A percentile compares a stretch with the other conserved stretches of the same genome.
phyloP scores from a whole-genome alignment of 257 asterid genomes.

The Petrea volubilis region DNA sequence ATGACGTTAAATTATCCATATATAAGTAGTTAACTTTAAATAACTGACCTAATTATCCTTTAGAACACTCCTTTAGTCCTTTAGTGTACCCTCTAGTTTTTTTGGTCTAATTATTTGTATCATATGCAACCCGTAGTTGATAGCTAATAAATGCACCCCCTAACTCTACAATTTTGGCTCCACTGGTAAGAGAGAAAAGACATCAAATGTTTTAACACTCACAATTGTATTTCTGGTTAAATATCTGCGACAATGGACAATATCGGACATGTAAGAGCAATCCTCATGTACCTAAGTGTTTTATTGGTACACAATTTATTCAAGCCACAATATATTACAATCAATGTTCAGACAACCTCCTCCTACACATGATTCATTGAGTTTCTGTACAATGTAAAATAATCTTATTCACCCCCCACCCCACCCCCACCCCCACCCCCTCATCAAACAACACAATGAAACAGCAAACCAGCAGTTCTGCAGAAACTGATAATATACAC shows the following conservation, averaged over 20 bases:
- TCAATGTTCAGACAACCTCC: not conserved
- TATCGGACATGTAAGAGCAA: not conserved
- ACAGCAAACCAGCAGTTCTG: constrained; percentile 14
- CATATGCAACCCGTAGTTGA: too few relatives aligned
- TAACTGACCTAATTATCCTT: too few relatives aligned
- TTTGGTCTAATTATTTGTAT: too few relatives aligned
- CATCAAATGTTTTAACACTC: not conserved
- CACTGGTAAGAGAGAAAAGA: too few relatives aligned
- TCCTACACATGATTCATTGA: not conserved
- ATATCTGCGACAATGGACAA: too few relatives aligned
- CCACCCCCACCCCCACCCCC: not conserved
- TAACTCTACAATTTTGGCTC: too few relatives aligned
- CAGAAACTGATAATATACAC: constrained; percentile 20
- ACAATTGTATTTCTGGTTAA: too few relatives aligned
- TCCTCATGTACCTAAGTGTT: not conserved
- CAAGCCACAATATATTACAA: constrained; percentile 34
- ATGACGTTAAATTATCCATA: too few relatives aligned
- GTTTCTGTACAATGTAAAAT: constrained; percentile 5
- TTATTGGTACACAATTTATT: constrained; percentile 12
- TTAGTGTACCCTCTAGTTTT: too few relatives aligned
- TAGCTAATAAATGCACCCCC: too few relatives aligned
- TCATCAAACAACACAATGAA: constrained; percentile 6
- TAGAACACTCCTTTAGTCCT: too few relatives aligned
- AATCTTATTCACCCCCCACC: constrained; percentile 1
- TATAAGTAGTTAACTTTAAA: too few relatives aligned